Percentiles rank a stretch among this genome's conserved stretches.
Conservation (phyloP, 164 flowering plant species). For the Annona cherimola region DNA sequence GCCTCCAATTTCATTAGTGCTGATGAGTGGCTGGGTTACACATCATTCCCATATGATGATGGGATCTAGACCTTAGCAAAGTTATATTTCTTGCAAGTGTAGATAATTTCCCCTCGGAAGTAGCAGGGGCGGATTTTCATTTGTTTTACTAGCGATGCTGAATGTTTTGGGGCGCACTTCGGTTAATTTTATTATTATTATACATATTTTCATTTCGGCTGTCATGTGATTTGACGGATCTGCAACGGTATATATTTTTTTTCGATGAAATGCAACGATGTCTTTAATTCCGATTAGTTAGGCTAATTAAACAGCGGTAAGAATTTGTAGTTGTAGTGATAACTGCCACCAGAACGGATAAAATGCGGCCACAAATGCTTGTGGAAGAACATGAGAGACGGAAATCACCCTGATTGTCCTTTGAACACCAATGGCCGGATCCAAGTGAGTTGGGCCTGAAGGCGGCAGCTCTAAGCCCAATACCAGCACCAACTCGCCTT, state of each 20-base stretch:
- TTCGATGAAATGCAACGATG: no score
- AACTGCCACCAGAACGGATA: background rate
- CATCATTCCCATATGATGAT: slow-evolving; percentile 70
- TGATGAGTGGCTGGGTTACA: slow-evolving; percentile 65
- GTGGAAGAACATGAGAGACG: background rate
- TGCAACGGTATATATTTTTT: no score
- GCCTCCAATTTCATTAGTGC: slow-evolving; percentile 58
- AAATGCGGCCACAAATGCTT: background rate
- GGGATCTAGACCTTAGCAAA: slow-evolving; percentile 28
- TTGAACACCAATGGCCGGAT: no score
- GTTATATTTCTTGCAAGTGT: background rate
- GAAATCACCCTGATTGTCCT: background rate
- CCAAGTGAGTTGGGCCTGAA: background rate
- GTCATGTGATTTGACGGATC: no score
- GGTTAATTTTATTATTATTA: no score
- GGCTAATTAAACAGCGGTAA: background rate
- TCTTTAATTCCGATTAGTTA: background rate
- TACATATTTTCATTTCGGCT: no score
- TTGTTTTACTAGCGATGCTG: no score
- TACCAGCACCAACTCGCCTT: no score
- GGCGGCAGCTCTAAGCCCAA: background rate
- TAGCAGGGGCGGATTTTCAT: background rate
- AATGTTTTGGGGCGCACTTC: no score
- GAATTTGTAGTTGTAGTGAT: no score
- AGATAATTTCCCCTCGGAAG: background rate